These are phyloP conservation scores for Kurtzmaniella quercitrusa DNA, from an alignment of 1,139 yeast species.

Conservation along the genomic window DNA sequence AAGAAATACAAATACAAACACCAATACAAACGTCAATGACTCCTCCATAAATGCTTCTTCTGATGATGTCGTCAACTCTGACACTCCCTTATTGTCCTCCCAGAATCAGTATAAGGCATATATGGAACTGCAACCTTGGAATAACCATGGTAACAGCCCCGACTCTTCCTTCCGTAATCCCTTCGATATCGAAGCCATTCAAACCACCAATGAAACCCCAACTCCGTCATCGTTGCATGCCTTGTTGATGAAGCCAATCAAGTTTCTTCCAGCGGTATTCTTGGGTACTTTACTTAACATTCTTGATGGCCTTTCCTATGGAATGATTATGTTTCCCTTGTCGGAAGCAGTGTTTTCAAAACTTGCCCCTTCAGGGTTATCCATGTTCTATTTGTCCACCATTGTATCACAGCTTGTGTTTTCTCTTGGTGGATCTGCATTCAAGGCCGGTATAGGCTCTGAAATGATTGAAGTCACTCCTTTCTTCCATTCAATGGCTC, in stretches of 20 bases:
- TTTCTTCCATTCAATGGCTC: slow-evolving; percentile 93
- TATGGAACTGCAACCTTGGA: slow-evolving; percentile 5
- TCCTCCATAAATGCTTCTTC: background rate
- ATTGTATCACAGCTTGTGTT: slow-evolving; percentile 82
- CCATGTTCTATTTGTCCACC: slow-evolving; percentile 92
- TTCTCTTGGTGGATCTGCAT: slow-evolving; percentile 87
- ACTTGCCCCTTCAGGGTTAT: slow-evolving; percentile 83
- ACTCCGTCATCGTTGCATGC: slow-evolving; percentile 14
- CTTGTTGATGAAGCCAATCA: slow-evolving; percentile 33
- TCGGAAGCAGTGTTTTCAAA: slow-evolving; percentile 72
- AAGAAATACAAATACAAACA: no score
- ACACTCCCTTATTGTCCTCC: slow-evolving; percentile 6
- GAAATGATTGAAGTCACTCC: slow-evolving; percentile 99
- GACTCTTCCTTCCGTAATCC: slow-evolving; percentile 3
- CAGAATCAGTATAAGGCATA: slow-evolving; percentile 5
- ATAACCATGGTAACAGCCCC: background rate
- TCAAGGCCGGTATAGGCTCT: slow-evolving; percentile 86
- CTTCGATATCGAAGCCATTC: slow-evolving; percentile 3
- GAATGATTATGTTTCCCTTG: slow-evolving; percentile 94
- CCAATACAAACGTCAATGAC: no score
- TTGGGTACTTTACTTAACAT: slow-evolving; percentile 82
- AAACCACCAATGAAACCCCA: slow-evolving; percentile 1
- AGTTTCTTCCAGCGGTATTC: slow-evolving; percentile 72
- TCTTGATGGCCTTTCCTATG: slow-evolving; percentile 90
- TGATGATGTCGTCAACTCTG: background rate